Base-by-base conservation (phyloP, 805 yeast species). In the Maudiozyma bulderi region DNA sequence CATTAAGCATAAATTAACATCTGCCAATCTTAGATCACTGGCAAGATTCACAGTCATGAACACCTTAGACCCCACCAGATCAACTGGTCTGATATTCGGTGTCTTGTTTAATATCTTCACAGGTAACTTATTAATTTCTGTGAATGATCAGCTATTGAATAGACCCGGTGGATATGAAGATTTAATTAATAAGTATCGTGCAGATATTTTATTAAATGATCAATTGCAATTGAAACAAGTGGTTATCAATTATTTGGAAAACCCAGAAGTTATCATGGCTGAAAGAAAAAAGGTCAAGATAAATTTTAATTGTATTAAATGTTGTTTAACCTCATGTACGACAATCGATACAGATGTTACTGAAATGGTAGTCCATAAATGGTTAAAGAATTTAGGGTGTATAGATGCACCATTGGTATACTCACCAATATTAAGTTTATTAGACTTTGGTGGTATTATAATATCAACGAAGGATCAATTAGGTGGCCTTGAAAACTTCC, bases 361-460 rank as follows among this genome's bases (percentile, higher is more conserved):
- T 56, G 95, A 87, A 54, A 82, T 93, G 62, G 71, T 93, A 40
- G 80, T 95, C 10, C 91, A 88, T 54, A 74, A 98, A 50, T 93
- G 95, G 88, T 72, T 93, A 44, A 77, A 82, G 54, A 97, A 98
- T 2, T 66, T 93, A 47, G 99, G 99, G 0, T 88, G 95, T 59
- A 76, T 72, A 48, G 78, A 77, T 47, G 83, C 95, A 0, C 75
- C 84, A 37, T 78, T 80, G 47, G 86, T 88, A 5, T 83, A 89
- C 31, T 82, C 95, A 0, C 99, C 99, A 0, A 77, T 93, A 72
- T 71, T 93, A 42, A 85, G 96, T 0, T 70, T 93, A 45, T 80
- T 86, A 54, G 99, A 93, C 61, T 95, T 89, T 59, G 99, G 99
- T 34, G 99, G 99, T 2, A 86, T 91, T 79, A 89, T 90, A 10